Evolutionary conservation across 108 stramenopile genomes (phyloP), one percentile per base, ranked within the genome.

Genomic region (Thalassiosira profunda): DNA sequence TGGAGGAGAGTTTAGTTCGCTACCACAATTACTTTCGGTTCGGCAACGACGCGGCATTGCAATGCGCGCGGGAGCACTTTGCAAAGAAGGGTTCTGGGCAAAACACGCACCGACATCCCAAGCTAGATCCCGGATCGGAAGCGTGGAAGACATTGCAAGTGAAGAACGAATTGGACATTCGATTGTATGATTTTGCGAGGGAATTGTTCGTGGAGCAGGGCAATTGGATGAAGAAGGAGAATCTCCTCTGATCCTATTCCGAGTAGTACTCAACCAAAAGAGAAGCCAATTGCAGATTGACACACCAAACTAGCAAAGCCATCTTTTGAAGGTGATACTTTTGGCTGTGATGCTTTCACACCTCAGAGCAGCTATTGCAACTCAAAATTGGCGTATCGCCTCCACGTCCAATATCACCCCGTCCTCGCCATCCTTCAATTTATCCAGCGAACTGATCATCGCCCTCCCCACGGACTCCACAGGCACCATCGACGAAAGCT

Each of bases 161-260:
- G 43, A 74, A 75, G 37, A 75, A 80, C 35, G 56, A 42, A 29
- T 58, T 52, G 38, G 79, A 74, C 36, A 67, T 75, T 8, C 49
- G 75, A 29, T 46, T 80, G 29, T 80, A 80, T 33, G 37, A 72
- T 15, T 75, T 75, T 51, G 73, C 79, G n/a, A 53, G 67, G 40
- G 33, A 81, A 23, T 58, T 84, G 43, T 84, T 81, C 51, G 64
- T 52, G 15, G 66, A 42, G 1, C 84, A 84, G 47, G 80, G 71
- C 18, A 58, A 58, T n/a, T 69, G 67, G 67, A 63, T 76, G 67
- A 63, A 69, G 28, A 30, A 38, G 53, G 58, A 69, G 11, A 73
- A 79, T 7, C 25, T 72, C 23, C 3, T 72, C 2, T 65, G 30
- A 55, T 17, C 0, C 23, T n/a, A n/a, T n/a, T n/a, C n/a, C n/a